A percentile compares a stretch with the other conserved stretches of the same genome.
These are phyloP conservation scores for Salix purpurea DNA, from an alignment of 345 rosid genomes.

Conservation along the genomic window DNA sequence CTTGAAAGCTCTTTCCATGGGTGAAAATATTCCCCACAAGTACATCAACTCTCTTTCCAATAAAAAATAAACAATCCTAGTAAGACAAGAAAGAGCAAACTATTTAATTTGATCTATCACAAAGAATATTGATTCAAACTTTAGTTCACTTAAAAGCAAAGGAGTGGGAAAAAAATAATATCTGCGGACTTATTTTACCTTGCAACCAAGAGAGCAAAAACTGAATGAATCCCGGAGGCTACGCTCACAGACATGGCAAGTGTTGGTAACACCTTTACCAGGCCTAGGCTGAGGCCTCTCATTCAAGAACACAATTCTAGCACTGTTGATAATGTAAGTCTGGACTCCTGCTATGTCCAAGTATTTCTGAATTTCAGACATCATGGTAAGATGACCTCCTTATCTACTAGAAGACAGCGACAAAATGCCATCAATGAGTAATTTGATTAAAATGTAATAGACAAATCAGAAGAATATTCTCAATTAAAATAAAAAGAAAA, in stretches of 20 bases:
- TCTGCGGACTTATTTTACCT: constrained; percentile 40
- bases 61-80: too few species aligned
- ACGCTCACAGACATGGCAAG: constrained; percentile 89
- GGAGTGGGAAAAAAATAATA: not conserved
- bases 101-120: too few species aligned
- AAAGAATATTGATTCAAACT: too few species aligned
- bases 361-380: constrained; percentile 51
- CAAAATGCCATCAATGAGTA: not conserved
- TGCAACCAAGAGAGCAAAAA: constrained; percentile 98
- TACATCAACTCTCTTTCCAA: too few species aligned
- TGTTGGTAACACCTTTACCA: constrained; percentile 88
- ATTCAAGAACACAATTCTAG: constrained; percentile 88
- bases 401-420: constrained; percentile 43
- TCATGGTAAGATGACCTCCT: constrained; percentile 98
- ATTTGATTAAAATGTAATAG: not conserved
- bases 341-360: constrained; percentile 87
- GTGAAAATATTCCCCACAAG: too few species aligned
- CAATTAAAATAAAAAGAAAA: not conserved
- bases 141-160: not conserved
- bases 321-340: constrained; percentile 96
- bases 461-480: not conserved
- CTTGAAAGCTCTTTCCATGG: too few species aligned
- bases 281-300: constrained; percentile 98
- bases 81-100: too few species aligned
- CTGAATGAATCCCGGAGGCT: constrained; percentile 89